phyloP scores from a whole-genome alignment of 805 yeast genomes.

The Cephaloascus albidus region DNA sequence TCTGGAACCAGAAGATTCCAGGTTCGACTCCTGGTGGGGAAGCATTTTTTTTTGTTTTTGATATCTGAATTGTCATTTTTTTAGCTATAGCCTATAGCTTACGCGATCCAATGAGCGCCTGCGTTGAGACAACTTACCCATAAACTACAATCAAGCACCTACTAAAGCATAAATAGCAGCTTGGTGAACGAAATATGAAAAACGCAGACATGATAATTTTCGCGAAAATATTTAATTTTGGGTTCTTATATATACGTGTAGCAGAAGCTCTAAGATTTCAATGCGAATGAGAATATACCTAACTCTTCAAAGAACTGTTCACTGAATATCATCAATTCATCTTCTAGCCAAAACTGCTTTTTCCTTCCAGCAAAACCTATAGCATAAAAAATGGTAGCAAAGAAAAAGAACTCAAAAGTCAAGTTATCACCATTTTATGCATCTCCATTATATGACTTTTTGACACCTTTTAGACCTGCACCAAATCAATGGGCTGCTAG shows the following conservation, averaged over 20 bases:
- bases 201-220: neutral
- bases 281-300: too few relatives aligned
- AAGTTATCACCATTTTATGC: slow-evolving; percentile 22
- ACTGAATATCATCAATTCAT: neutral
- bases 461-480: slow-evolving; percentile 71
- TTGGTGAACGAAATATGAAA: neutral
- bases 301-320: too few relatives aligned
- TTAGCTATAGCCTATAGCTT: too few relatives aligned
- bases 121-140: too few relatives aligned
- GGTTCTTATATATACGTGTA: too few relatives aligned
- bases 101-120: too few relatives aligned
- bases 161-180: neutral
- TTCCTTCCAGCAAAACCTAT: too few relatives aligned
- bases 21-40: neutral
- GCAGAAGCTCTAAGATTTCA: too few relatives aligned
- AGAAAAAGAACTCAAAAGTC: neutral
- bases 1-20: neutral
- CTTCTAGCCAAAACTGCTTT: neutral
- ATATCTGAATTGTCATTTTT: neutral
- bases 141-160: neutral
- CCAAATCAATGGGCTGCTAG: slow-evolving; percentile 88
- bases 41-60: neutral
- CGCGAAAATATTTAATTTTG: neutral
- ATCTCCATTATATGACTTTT: slow-evolving; percentile 69
- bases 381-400: neutral